Conservation (phyloP, 306 rosid genomes). For the Lathyrus sativus region DNA sequence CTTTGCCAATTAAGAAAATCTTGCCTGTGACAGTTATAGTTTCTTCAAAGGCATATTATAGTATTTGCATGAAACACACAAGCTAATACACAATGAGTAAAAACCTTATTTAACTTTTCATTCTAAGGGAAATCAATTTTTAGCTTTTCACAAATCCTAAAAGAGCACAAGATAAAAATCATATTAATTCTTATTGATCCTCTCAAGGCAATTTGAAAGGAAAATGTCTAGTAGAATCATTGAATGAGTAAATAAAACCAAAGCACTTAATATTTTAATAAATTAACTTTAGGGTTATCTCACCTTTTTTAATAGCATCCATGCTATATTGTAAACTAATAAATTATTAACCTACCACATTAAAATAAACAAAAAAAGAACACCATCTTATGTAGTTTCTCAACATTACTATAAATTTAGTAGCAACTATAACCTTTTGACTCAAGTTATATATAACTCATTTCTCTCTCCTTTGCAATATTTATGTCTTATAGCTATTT, state of each 20-base stretch:
- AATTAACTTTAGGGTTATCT: constrained; percentile 26
- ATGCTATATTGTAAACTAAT: constrained; percentile 25
- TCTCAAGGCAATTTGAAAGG: constrained; percentile 40
- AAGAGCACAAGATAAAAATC: constrained; percentile 36
- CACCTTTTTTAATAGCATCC: constrained; percentile 19
- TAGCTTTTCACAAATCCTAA: constrained; percentile 44
- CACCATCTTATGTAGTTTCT: constrained; percentile 31
- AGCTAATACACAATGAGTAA: constrained; percentile 31
- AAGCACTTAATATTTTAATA: constrained; percentile 37
- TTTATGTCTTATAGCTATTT: constrained; percentile 28
- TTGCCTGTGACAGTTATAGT: constrained; percentile 31
- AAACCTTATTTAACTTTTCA: constrained; percentile 45
- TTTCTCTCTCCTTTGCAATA: background rate
- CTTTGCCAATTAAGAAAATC: constrained; percentile 7
- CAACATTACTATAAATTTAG: constrained; percentile 35
- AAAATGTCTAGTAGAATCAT: constrained; percentile 46
- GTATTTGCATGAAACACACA: constrained; percentile 20
- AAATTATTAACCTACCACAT: constrained; percentile 19
- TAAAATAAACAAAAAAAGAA: constrained; percentile 15
- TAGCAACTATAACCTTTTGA: constrained; percentile 32
- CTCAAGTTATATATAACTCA: constrained; percentile 21
- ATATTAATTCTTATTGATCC: constrained; percentile 39
- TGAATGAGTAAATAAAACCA: constrained; percentile 39
- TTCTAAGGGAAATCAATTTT: constrained; percentile 24
- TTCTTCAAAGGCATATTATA: constrained; percentile 10